Base-by-base conservation (phyloP, 1,284 basidiomycete species). In the Taiwanofungus camphoratus region DNA sequence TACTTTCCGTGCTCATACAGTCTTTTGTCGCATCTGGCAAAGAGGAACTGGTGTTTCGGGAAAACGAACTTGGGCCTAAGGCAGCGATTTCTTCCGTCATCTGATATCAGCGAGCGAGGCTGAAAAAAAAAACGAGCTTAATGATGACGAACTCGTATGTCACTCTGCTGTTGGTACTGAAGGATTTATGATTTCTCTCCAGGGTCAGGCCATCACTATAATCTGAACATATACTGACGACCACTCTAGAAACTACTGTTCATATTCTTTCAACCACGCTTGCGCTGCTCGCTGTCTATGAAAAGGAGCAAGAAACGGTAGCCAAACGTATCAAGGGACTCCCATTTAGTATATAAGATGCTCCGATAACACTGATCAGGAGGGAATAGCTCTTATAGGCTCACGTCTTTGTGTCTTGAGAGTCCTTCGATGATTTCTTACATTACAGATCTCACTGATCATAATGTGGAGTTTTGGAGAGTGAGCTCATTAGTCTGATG, bases 101-200 rank as follows among this genome's bases (percentile, higher is more conserved):
- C 62, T 79, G 12, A 66, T 79, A 13, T 58, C 65, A 36, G 74
- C 77, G 5, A 77, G 70, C 45, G 70, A 76, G 39, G 24, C 22
- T 4, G 35, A 44, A 12, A 26, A 5, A 6, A 70, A 77, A 42
- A 42, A 65, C 9, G 78, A 80, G 54, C 49, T 79, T 53, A 76
- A 76, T 43, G 49, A 51, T 12, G n/a, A 6, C n/a, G 15, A 9
- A 30, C 15, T 33, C 16, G n/a, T 19, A n/a, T 15, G 22, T 13
- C 5, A 11, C 18, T 24, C 27, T 8, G 11, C 9, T 29, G 9
- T 29, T 8, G 9, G n/a, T 29, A 8, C 8, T 29, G 76, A 8
- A 77, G 79, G 42, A 57, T 76, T 2, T 79, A 70, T 51, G 53
- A 69, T 5, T 62, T 78, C 52, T 53, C 80, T 9, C 75, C 78